phyloP scores from a whole-genome alignment of 2,329 filamentous ascomycete species.

The Monilinia aucupariae region DNA sequence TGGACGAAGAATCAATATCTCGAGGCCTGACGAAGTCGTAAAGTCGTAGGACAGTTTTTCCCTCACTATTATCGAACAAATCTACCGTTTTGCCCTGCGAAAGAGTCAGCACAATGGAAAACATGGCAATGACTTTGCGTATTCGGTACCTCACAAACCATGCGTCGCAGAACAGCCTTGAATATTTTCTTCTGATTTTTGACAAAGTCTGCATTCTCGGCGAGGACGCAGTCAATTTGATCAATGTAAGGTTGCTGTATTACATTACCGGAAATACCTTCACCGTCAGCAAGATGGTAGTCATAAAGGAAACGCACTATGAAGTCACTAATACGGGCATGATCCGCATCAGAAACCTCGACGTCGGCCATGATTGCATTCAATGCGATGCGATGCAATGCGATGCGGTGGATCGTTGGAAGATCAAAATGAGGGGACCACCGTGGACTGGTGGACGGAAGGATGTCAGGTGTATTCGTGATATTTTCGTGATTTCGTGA shows the following conservation, averaged over 20 bases:
- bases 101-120: background rate
- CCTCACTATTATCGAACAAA: constrained; percentile 2
- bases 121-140: background rate
- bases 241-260: constrained; percentile 4
- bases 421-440: background rate
- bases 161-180: background rate
- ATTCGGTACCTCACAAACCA: background rate
- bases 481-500: constrained; percentile 4
- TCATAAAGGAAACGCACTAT: background rate
- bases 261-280: background rate
- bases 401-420: background rate
- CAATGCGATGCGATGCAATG: background rate
- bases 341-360: constrained; percentile 5
- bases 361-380: background rate
- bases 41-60: background rate
- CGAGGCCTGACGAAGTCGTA: constrained; percentile 7
- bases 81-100: background rate
- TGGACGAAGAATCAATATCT: background rate
- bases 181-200: constrained; percentile 7
- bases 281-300: background rate
- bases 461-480: constrained; percentile 10
- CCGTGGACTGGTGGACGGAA: background rate
- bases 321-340: background rate
- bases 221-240: constrained; percentile 1
- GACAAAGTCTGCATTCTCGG: background rate